A percentile compares a stretch with the other conserved stretches of the same genome.
phyloP scores from a whole-genome alignment of 495 filamentous ascomycete species.

The Terfezia claveryi region DNA sequence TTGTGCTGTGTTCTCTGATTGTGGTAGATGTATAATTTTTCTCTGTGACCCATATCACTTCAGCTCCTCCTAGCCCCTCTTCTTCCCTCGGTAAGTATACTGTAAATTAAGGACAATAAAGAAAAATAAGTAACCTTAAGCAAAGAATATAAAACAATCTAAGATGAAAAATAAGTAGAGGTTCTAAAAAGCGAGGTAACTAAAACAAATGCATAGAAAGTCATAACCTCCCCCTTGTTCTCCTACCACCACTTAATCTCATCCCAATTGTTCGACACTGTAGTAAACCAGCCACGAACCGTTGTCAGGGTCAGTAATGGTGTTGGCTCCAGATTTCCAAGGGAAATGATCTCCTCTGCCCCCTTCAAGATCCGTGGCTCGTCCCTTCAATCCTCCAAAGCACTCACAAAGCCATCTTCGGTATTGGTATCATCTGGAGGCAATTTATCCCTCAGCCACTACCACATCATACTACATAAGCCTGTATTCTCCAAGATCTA shows the following conservation, averaged over 20 bases:
- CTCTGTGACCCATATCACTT: no score
- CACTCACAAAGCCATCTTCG: background rate
- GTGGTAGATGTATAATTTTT: no score
- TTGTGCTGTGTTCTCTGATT: no score
- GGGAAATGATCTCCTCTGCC: background rate
- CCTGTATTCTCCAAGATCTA: no score
- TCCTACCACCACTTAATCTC: background rate
- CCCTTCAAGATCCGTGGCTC: background rate
- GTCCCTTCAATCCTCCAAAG: background rate
- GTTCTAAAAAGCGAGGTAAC: no score
- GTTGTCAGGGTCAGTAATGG: background rate
- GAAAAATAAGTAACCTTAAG: no score
- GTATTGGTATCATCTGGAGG: conserved; percentile 32
- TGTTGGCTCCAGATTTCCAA: background rate
- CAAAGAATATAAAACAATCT: no score
- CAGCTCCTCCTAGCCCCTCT: no score
- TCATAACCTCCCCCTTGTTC: background rate
- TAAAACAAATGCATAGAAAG: no score
- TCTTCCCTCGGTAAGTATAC: no score
- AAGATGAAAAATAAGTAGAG: no score
- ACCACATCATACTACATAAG: background rate
- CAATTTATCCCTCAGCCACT: conserved; percentile 62
- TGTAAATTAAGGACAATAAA: no score
- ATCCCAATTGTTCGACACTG: background rate
- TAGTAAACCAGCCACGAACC: background rate